Base-by-base conservation (phyloP, 129 eudicot species). In the Arctium lappa region DNA sequence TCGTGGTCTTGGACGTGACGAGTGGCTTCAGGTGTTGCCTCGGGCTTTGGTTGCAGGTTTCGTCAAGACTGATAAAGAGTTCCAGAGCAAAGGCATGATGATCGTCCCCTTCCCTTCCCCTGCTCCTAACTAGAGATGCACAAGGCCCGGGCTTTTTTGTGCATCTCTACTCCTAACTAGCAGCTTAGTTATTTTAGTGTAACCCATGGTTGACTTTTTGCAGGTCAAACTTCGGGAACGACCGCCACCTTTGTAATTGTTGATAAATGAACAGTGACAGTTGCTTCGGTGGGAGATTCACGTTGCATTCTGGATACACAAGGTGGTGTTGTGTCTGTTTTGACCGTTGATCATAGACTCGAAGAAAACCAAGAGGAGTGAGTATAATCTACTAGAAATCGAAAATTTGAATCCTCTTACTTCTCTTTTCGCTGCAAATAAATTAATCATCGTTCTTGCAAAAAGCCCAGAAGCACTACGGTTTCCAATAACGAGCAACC, bases 271-370 rank as follows among this genome's bases (percentile, higher is more conserved):
- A 92, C 97, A 0, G 97, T 95, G 9, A 92, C 98, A 8, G 98
- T 92, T 80, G 98, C 98, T 48, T 95, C 90, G 3, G 98, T 95
- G 83, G 98, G 98, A 10, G 98, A 95, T 87, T 92, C 98, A 0
- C 97, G 97, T 50, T 95, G 98, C 80, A 88, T 95, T 42, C 80
- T 92, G 73, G 98, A 95, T 89, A 85, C 96, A 38, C 97, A 88
- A 77, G 97, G 92, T 40, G 94, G 87, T n/a, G 89, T 78, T 15
- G 89, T 92, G 30, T 91, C 97, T 36, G 88, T 62, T 68, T 80
- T 95, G 85, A 92, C 98, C 1, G 97, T 92, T 68, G 98, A 95
- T 72, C 98, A 95, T 82, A 91, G 98, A 76, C 98, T 95, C 37
- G 98, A 95, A 88, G 97, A 92, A 63, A 95, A 95, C 74, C 85